phyloP scores from a whole-genome alignment of 1,139 yeast species.

The Meyerozyma smithsonii region DNA sequence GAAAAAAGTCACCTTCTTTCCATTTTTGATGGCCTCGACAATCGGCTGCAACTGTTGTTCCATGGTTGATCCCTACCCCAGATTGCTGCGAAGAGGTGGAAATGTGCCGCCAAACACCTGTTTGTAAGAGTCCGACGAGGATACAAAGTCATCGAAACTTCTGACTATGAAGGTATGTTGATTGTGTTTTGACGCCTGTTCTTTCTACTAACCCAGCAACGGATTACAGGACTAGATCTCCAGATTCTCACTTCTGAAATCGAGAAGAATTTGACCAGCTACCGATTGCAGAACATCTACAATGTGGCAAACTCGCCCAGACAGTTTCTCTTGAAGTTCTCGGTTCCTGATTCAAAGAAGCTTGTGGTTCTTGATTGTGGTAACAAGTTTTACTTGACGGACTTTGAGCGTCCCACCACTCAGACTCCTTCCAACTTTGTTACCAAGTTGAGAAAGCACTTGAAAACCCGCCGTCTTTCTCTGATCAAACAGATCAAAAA shows the following conservation, averaged over 20 bases:
- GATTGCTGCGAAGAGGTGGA: not conserved
- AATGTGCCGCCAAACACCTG: not conserved
- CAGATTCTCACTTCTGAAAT: conserved; percentile 69
- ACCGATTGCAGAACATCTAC: conserved; percentile 80
- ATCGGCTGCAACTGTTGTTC: not conserved
- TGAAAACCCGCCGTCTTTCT: conserved; percentile 75
- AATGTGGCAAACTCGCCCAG: conserved; percentile 69
- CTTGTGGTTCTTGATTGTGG: conserved; percentile 83
- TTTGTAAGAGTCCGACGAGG: not conserved
- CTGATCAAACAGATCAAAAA: conserved; percentile 67
- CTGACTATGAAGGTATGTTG: conserved; percentile 4
- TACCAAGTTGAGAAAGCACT: conserved; percentile 77
- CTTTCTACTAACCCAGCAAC: conserved; percentile 49
- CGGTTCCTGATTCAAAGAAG: conserved; percentile 77
- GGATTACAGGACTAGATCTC: conserved; percentile 80
- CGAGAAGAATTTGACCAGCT: conserved; percentile 48
- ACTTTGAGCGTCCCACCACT: conserved; percentile 74
- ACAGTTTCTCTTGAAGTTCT: conserved; percentile 76
- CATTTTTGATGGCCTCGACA: conserved; percentile 1
- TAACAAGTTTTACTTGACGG: conserved; percentile 71
- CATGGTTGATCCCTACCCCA: conserved; percentile 2
- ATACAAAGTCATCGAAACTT: not conserved
- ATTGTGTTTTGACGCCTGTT: not conserved
- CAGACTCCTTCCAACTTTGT: conserved; percentile 84
- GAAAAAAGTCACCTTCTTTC: conserved; percentile 39